Percentiles rank a stretch among this genome's conserved stretches.
Conservation (phyloP, 2,329 filamentous ascomycete species). For the Dothideomycetes sp. region DNA sequence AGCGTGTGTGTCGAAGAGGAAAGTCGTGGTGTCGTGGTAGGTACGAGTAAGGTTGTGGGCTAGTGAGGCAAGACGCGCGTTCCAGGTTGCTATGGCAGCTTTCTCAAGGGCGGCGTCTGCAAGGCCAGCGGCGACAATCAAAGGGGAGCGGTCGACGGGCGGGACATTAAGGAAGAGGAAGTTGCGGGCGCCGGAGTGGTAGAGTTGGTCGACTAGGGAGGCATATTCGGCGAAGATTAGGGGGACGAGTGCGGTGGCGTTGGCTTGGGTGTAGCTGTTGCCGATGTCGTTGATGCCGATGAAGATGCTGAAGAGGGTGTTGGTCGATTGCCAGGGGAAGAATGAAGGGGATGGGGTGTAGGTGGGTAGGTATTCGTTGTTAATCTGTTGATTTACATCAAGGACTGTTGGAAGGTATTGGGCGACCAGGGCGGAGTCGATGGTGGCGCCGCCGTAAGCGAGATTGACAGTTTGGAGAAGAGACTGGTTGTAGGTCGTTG, state of each 20-base stretch:
- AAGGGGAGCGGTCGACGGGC: constrained; percentile 41
- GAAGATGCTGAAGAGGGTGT: constrained; percentile 40
- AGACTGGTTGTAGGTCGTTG: constrained; percentile 32
- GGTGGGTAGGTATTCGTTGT: constrained; percentile 28
- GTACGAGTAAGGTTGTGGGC: constrained; percentile 27
- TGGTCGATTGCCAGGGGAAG: constrained; percentile 31
- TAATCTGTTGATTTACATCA: constrained; percentile 41
- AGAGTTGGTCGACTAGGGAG: constrained; percentile 27
- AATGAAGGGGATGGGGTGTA: constrained; percentile 26
- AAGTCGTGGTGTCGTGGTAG: constrained; percentile 35
- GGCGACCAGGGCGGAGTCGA: constrained; percentile 36
- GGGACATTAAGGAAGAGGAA: constrained; percentile 39
- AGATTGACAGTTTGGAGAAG: constrained; percentile 40
- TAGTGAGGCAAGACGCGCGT: constrained; percentile 32
- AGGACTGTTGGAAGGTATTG: constrained; percentile 40
- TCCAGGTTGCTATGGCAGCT: constrained; percentile 40
- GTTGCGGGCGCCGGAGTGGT: constrained; percentile 35
- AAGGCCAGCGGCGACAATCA: constrained; percentile 30
- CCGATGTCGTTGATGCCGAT: constrained; percentile 48
- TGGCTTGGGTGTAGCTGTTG: constrained; percentile 34
- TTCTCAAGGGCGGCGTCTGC: constrained; percentile 21
- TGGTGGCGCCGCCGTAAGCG: constrained; percentile 36
- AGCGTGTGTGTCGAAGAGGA: constrained; percentile 41
- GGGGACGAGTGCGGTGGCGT: constrained; percentile 19
- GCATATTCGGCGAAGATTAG: constrained; percentile 27